Evolutionary conservation across 2,329 filamentous ascomycete genomes (phyloP), one percentile per base, ranked within the genome.

Genomic region (Nemania sp.): DNA sequence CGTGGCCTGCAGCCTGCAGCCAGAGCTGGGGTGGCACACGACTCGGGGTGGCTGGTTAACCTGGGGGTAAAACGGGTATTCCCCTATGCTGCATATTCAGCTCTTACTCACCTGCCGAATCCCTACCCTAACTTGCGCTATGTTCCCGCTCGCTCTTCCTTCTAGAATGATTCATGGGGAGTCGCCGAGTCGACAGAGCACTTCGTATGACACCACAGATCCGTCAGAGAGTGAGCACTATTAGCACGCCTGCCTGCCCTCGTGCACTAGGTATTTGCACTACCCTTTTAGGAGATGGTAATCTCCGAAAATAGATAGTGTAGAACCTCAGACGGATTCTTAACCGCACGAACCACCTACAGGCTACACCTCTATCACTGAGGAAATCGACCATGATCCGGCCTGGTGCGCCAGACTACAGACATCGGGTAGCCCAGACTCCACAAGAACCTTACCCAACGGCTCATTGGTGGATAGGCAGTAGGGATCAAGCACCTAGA

Each of bases 61-160:
- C 35, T 39, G 25, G 25, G 21, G 49, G 29, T 40, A 39, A 50
- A 25, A 21, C 57, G 37, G 57, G 53, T 56, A 42, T 48, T 56
- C 34, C 34, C 35, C 42, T 34, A 34, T 37, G 35, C 42, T 57
- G 43, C 54, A 57, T 52, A n/a, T 50, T 53, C 49, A 49, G 53
- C 49, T 57, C 57, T 55, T n/a, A 17, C 43, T 20, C 47, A 49
- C 43, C 40, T 25, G 18, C 48, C 18, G 29, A 34, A 45, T 20
- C 29, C 45, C 3, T 37, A n/a, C n/a, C n/a, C n/a, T n/a, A 40
- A 43, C 18, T 45, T 25, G 5, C 42, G 10, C 40, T 45, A 43
- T 42, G 15, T 34, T 17, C 18, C 40, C 17, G n/a, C 40, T 43
- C 10, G 5, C 15, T 39, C 35, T 39, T 39, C 15, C 35, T 17